These are phyloP conservation scores for Bertia moriformis DNA, from an alignment of 2,329 filamentous ascomycete genomes.

Conservation along the genomic window DNA sequence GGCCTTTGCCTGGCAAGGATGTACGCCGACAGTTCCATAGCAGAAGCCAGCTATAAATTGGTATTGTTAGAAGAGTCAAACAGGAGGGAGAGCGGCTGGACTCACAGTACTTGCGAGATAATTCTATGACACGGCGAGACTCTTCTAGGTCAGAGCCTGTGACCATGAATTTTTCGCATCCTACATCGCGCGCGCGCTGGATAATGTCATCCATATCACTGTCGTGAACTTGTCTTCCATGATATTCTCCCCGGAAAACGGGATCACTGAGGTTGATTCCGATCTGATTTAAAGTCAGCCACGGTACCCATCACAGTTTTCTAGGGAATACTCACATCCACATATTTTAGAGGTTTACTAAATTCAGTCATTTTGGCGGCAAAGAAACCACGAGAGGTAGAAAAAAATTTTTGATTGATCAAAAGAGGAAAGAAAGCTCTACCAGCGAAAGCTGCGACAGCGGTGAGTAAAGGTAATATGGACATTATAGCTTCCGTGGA, in stretches of 20 bases:
- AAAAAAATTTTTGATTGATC: too few species aligned
- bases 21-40: slow-evolving; percentile 29
- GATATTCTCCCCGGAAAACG: slow-evolving; percentile 44
- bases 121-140: slow-evolving; percentile 38
- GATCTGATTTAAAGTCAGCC: slow-evolving; percentile 26
- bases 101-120: slow-evolving; percentile 40
- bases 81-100: slow-evolving; percentile 3
- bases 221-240: slow-evolving; percentile 38
- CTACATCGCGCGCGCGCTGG: slow-evolving; percentile 36
- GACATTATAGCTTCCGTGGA: too few species aligned
- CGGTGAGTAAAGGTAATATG: too few species aligned
- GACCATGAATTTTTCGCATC: slow-evolving; percentile 51
- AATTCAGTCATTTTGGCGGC: slow-evolving; percentile 18
- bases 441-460: too few species aligned
- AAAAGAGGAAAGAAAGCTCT: too few species aligned
- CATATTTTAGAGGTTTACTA: slow-evolving; percentile 21
- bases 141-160: slow-evolving; percentile 48
- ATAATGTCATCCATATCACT: slow-evolving; percentile 37
- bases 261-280: slow-evolving; percentile 53
- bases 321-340: slow-evolving; percentile 21
- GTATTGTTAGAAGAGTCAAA: not conserved
- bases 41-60: slow-evolving; percentile 9
- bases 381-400: too few species aligned
- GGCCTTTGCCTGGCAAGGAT: slow-evolving; percentile 32
- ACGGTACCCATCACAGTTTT: not conserved